Evolutionary conservation across 257 asterid genomes (phyloP).

Genomic region (Fraxinus excelsior): DNA sequence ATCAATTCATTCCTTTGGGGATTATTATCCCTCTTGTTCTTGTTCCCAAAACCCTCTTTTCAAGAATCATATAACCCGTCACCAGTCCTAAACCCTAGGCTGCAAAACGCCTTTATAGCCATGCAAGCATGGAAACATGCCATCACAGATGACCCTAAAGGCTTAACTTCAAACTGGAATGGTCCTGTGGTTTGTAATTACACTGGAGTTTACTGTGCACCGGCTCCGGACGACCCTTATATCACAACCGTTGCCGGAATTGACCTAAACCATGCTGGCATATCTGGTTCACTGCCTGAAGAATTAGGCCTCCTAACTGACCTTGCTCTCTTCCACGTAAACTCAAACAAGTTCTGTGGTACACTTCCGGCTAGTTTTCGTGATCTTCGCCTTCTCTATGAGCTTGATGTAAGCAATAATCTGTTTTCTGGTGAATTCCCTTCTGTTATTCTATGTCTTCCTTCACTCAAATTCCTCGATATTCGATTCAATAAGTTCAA

Average conservation of each 20-base stretch:
- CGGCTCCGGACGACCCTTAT: slow-evolving; percentile 60
- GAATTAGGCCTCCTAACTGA: slow-evolving; percentile 70
- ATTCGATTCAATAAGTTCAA: slow-evolving; percentile 61
- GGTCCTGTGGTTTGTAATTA: slow-evolving; percentile 72
- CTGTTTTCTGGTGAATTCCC: slow-evolving; percentile 66
- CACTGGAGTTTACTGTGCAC: slow-evolving; percentile 74
- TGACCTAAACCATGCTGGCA: slow-evolving; percentile 72
- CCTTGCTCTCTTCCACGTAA: slow-evolving; percentile 74
- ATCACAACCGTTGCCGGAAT: slow-evolving; percentile 74
- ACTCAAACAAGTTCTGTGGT: slow-evolving; percentile 70
- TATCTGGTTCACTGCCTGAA: slow-evolving; percentile 62
- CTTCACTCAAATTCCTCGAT: slow-evolving; percentile 63
- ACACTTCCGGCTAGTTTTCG: slow-evolving; percentile 44
- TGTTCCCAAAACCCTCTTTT: slow-evolving; percentile 47
- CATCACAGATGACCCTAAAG: slow-evolving; percentile 66
- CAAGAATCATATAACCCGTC: slow-evolving; percentile 39
- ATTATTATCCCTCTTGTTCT: slow-evolving; percentile 25
- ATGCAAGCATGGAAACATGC: slow-evolving; percentile 78
- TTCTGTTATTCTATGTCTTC: slow-evolving; percentile 50
- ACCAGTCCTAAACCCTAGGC: slow-evolving; percentile 52
- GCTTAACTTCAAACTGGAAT: slow-evolving; percentile 71
- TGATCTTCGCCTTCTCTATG: slow-evolving; percentile 52
- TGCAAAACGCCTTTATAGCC: slow-evolving; percentile 64
- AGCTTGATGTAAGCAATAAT: slow-evolving; percentile 86
- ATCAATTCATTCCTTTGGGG: slow-evolving; percentile 31